These are phyloP conservation scores for Camellia japonica DNA, from an alignment of 148 eudicot species.

Conservation along the genomic window DNA sequence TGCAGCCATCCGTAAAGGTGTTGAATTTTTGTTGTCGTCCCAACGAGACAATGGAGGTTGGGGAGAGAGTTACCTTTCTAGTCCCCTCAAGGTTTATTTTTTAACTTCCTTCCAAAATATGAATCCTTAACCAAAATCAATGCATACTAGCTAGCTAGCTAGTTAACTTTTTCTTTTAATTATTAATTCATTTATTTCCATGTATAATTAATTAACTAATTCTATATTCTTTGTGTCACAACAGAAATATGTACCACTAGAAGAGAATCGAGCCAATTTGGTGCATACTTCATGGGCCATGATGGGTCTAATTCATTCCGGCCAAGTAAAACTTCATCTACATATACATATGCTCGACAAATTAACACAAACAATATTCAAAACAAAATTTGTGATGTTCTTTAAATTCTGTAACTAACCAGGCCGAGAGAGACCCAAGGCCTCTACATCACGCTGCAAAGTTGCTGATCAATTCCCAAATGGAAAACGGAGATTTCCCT, in stretches of 20 bases:
- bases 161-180: too few relatives aligned
- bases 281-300: slow-evolving; percentile 44
- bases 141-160: too few relatives aligned
- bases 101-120: too few relatives aligned
- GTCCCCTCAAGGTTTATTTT: slow-evolving; percentile 35
- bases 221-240: background rate
- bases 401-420: background rate
- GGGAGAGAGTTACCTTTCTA: slow-evolving; percentile 56
- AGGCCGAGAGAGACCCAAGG: slow-evolving; percentile 39
- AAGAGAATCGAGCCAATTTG: slow-evolving; percentile 36
- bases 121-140: background rate
- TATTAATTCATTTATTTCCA: too few relatives aligned
- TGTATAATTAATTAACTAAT: too few relatives aligned
- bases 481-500: slow-evolving; percentile 46
- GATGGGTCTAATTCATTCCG: slow-evolving; percentile 41
- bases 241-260: slow-evolving; percentile 39
- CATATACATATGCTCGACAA: too few relatives aligned
- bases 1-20: slow-evolving; percentile 32
- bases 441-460: slow-evolving; percentile 42
- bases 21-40: slow-evolving; percentile 27
- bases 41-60: slow-evolving; percentile 46
- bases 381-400: background rate
- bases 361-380: too few relatives aligned
- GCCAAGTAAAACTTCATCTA: slow-evolving; percentile 19
- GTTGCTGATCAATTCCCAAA: slow-evolving; percentile 40